These are phyloP conservation scores for Cadophora malorum DNA, from an alignment of 2,329 filamentous ascomycete genomes.

Conservation along the genomic window DNA sequence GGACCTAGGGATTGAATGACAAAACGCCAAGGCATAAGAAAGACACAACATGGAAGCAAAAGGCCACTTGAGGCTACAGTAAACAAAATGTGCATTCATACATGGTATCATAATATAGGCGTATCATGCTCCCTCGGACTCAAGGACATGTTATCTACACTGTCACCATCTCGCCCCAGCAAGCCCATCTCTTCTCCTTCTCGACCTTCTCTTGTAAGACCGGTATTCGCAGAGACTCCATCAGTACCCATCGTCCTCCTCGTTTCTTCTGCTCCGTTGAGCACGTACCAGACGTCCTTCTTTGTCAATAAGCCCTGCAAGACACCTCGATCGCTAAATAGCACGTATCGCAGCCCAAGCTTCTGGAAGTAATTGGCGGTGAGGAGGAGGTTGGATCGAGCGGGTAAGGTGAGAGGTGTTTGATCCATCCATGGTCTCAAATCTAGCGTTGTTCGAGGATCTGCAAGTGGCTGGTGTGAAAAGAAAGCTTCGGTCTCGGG, in stretches of 20 bases:
- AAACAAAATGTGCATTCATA: conserved; percentile 17
- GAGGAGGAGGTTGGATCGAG: conserved; percentile 78
- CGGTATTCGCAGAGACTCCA: conserved; percentile 46
- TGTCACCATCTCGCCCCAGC: conserved; percentile 47
- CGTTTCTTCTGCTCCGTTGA: conserved; percentile 77
- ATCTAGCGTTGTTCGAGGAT: conserved; percentile 80
- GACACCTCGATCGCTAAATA: conserved; percentile 83
- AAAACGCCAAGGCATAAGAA: not conserved
- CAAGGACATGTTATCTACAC: conserved; percentile 30
- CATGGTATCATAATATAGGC: conserved; percentile 39
- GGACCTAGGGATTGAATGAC: no score
- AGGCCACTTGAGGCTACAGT: conserved; percentile 2
- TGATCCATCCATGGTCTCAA: conserved; percentile 98
- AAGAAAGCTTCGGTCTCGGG: conserved; percentile 83
- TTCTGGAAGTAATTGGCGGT: conserved; percentile 94
- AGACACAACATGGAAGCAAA: not conserved
- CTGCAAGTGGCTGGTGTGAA: conserved; percentile 79
- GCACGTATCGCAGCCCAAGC: conserved; percentile 85
- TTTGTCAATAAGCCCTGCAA: conserved; percentile 90
- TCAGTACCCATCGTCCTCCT: conserved; percentile 49
- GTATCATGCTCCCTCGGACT: conserved; percentile 34
- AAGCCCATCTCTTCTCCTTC: conserved; percentile 53
- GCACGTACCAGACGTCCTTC: conserved; percentile 95
- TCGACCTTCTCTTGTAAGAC: conserved; percentile 49
- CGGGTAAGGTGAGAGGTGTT: conserved; percentile 89